phyloP scores from a whole-genome alignment of 805 yeast species.

The Komagataella populi region DNA sequence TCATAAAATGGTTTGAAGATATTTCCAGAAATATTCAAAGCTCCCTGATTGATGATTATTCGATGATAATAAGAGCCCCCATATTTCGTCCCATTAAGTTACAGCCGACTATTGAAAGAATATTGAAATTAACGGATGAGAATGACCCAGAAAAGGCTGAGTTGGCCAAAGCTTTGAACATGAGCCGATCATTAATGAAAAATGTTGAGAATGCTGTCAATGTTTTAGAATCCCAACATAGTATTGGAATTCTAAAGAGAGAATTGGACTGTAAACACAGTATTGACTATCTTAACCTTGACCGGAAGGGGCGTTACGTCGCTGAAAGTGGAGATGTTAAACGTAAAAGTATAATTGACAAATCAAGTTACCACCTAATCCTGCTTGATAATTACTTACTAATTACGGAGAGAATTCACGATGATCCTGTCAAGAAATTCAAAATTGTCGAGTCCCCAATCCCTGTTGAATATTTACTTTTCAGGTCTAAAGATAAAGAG shows the following conservation, averaged over 20 bases:
- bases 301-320: conserved; percentile 45
- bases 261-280: not conserved
- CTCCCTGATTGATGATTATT: not conserved
- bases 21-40: not conserved
- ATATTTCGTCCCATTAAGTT: not conserved
- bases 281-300: conserved; percentile 9
- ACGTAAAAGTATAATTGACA: conserved; percentile 20
- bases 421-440: conserved; percentile 16
- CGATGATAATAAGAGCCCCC: not conserved
- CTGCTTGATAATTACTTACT: conserved; percentile 60
- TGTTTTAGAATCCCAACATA: not conserved
- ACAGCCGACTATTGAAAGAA: not conserved
- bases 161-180: not conserved
- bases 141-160: not conserved
- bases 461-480: conserved; percentile 42
- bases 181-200: not conserved
- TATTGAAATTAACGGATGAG: not conserved
- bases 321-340: not conserved
- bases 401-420: conserved; percentile 38
- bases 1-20: not conserved
- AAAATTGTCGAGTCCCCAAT: conserved; percentile 45
- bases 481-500: conserved; percentile 27
- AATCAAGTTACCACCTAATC: conserved; percentile 35
- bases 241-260: not conserved
- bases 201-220: not conserved